phyloP scores from a whole-genome alignment of 176 grass and related monocot species.

The Musa schizocarpa region DNA sequence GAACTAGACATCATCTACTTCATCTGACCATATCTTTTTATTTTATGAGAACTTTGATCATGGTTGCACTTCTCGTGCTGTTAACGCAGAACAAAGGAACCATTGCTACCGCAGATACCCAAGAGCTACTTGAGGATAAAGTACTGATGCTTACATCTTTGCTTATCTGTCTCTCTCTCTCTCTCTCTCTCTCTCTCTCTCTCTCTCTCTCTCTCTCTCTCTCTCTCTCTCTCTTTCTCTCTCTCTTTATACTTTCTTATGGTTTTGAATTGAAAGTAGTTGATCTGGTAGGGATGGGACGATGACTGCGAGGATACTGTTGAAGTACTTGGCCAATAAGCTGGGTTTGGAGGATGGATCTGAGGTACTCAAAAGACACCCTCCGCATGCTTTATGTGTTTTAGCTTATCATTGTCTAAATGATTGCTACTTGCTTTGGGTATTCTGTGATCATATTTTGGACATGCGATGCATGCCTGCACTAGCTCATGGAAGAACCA shows the following conservation, averaged over 20 bases:
- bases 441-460: not conserved
- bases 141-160: slow-evolving; percentile 24
- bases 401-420: not conserved
- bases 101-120: slow-evolving; percentile 79
- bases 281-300: not conserved
- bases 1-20: not conserved
- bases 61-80: not conserved
- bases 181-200: not conserved
- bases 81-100: slow-evolving; percentile 48
- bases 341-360: slow-evolving; percentile 1
- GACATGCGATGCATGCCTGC: slow-evolving; percentile 17
- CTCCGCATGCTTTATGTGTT: slow-evolving; percentile 9
- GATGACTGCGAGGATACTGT: not conserved
- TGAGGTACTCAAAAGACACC: not conserved
- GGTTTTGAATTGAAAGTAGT: no score
- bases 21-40: slow-evolving; percentile 24
- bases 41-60: slow-evolving; percentile 1
- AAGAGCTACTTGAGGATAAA: slow-evolving; percentile 94
- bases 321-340: not conserved
- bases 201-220: not conserved
- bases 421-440: no score
- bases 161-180: not conserved
- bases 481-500: not conserved
- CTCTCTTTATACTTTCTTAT: not conserved
- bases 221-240: not conserved